phyloP scores from a whole-genome alignment of 1,139 yeast genomes.

The Meyerozyma guilliermondii region DNA sequence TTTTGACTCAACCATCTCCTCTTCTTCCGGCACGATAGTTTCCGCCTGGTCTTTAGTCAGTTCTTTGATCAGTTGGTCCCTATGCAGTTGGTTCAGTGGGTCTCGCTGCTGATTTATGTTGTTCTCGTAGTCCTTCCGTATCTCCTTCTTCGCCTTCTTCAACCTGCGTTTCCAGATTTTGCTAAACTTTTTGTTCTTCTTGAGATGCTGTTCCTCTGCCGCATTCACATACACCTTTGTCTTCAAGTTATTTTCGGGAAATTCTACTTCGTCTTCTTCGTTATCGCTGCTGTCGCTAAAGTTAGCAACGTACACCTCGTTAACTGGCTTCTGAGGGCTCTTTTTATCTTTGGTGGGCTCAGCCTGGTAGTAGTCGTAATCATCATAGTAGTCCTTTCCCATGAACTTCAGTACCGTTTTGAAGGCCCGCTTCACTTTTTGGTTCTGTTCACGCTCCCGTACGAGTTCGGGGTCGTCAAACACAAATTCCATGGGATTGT shows the following conservation, averaged over 20 bases:
- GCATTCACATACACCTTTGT: conserved; percentile 2
- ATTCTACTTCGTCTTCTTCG: not conserved
- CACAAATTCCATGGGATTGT: conserved; percentile 40
- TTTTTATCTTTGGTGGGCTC: conserved; percentile 11
- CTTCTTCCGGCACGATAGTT: not conserved
- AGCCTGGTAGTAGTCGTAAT: conserved; percentile 30
- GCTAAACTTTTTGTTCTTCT: conserved; percentile 3
- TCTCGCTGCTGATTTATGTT: not conserved
- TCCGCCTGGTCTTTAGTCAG: no score
- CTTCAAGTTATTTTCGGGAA: not conserved
- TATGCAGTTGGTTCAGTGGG: no score
- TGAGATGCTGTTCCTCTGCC: conserved; percentile 1
- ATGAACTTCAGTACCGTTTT: conserved; percentile 24
- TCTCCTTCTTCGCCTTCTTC: conserved; percentile 4
- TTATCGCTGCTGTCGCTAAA: not conserved
- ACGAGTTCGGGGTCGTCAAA: conserved; percentile 25
- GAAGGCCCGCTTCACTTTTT: conserved; percentile 24
- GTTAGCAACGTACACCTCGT: conserved; percentile 2
- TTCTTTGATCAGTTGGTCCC: not conserved
- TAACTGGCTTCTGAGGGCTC: not conserved
- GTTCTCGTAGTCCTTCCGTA: conserved; percentile 4
- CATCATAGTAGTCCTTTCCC: conserved; percentile 29
- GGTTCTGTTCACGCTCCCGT: conserved; percentile 13
- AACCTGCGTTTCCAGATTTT: conserved; percentile 1
- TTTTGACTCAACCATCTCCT: not conserved